Conservation (phyloP, 169 alveolate genomes). For the Cryptosporidium tyzzeri region DNA sequence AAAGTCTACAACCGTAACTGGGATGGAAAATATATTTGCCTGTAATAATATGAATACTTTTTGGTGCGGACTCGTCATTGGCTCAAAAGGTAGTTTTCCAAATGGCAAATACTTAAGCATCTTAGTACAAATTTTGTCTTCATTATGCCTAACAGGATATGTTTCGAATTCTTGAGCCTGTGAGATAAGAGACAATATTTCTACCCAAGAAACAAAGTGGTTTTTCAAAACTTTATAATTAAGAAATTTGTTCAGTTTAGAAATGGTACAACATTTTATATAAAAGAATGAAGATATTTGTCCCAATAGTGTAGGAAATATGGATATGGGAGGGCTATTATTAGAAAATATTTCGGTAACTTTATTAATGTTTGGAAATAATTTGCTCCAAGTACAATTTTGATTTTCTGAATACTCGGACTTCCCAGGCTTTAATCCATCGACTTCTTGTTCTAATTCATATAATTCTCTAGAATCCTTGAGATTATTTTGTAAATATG, state of each 20-base stretch:
- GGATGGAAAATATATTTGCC: slow-evolving; percentile 79
- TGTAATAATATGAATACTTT: slow-evolving; percentile 92
- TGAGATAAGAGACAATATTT: slow-evolving; percentile 83
- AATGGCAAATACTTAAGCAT: slow-evolving; percentile 88
- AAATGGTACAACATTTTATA: slow-evolving; percentile 78
- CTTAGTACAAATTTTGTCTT: slow-evolving; percentile 91
- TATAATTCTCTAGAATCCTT: slow-evolving; percentile 49
- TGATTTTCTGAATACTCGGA: neutral
- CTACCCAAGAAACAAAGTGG: slow-evolving; percentile 77
- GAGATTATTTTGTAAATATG: slow-evolving; percentile 49
- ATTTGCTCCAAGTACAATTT: slow-evolving; percentile 12
- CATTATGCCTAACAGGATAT: slow-evolving; percentile 95
- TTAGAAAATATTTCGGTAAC: neutral
- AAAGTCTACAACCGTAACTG: slow-evolving; percentile 89
- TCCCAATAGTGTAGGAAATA: slow-evolving; percentile 80
- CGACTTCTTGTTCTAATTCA: slow-evolving; percentile 60
- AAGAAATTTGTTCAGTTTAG: slow-evolving; percentile 30
- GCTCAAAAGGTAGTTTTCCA: slow-evolving; percentile 88
- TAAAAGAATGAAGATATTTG: slow-evolving; percentile 80
- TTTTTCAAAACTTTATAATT: slow-evolving; percentile 70
- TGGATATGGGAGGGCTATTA: neutral
- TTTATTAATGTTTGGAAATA: neutral
- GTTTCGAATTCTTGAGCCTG: slow-evolving; percentile 91
- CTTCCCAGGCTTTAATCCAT: slow-evolving; percentile 20
- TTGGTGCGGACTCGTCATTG: slow-evolving; percentile 88